Conservation (phyloP, 768 basidiomycete genomes). For the Psilocybe cyanescens region DNA sequence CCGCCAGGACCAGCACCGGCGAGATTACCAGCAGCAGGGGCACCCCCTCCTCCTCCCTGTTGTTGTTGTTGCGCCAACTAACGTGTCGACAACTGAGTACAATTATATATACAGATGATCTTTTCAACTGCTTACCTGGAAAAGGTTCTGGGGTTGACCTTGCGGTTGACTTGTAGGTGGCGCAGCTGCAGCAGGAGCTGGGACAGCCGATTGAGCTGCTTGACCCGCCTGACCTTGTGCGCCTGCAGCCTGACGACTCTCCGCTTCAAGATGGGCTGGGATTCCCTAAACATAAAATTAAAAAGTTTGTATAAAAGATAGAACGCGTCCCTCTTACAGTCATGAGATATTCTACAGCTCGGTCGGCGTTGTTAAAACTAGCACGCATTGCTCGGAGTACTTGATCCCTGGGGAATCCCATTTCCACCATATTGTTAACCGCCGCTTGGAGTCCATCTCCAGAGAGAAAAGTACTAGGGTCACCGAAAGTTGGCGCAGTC, state of each 20-base stretch:
- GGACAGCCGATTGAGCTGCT: slow-evolving; percentile 38
- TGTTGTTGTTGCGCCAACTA: slow-evolving; percentile 79
- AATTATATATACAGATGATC: neutral
- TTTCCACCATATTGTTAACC: slow-evolving; percentile 85
- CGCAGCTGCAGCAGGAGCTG: slow-evolving; percentile 38
- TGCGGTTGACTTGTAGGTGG: slow-evolving; percentile 28
- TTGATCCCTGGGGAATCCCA: slow-evolving; percentile 91
- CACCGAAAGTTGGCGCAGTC: slow-evolving; percentile 42
- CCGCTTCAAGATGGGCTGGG: slow-evolving; percentile 67
- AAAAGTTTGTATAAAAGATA: neutral
- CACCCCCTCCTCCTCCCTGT: slow-evolving; percentile 36
- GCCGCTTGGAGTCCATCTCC: slow-evolving; percentile 78
- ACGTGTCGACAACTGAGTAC: neutral
- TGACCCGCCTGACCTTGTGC: slow-evolving; percentile 45
- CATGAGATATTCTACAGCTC: slow-evolving; percentile 98
- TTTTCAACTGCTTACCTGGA: slow-evolving; percentile 59
- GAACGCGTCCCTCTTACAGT: slow-evolving; percentile 55
- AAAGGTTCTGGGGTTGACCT: slow-evolving; percentile 79
- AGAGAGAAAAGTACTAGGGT: slow-evolving; percentile 67
- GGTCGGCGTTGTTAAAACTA: slow-evolving; percentile 96
- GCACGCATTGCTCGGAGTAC: slow-evolving; percentile 87
- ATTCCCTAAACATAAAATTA: slow-evolving; percentile 63
- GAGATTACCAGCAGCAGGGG: slow-evolving; percentile 33
- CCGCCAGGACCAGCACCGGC: slow-evolving; percentile 35
- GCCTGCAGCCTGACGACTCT: slow-evolving; percentile 34